Evolutionary conservation across 2,329 filamentous ascomycete species (phyloP), one percentile per base, ranked within the genome.

Genomic region (Metarhizium robertsii): DNA sequence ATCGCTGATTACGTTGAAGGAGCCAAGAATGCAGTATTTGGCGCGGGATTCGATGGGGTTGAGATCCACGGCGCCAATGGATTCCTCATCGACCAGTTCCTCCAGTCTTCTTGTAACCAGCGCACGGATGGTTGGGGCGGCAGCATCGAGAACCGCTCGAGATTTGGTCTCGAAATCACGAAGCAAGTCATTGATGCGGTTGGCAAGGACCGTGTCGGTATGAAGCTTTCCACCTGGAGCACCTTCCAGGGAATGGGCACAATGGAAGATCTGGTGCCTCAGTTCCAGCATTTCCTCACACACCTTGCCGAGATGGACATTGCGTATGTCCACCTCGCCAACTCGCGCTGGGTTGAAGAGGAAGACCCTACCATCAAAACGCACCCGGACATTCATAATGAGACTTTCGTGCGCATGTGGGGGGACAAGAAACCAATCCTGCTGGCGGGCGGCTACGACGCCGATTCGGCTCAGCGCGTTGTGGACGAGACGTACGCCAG

Each of bases 11-110:
- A 79, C 66, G 79, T 76, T 1, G 75, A 73, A 0, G 78, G 79
- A 1, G 75, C 78, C 1, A 75, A 76, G 57, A 75, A 81, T 32
- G 32, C 32, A 34, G 79, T 87, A 0, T 65, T 89, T 3, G 67
- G 81, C 14, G 76, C 78, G 18, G 88, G 88, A 0, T 85, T 86
- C 47, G 88, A 92, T 64, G 84, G 83, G 8, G 82, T 90, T 55
- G 87, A 90, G 62, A 68, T 76, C 2, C 74, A 79, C 18, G 75
- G 67, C 3, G 79, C 79, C 2, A 81, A 84, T 59, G 80, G 83
- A 1, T 87, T 86, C 60, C 71, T 88, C 0, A 69, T 83, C n/a
- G 82, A 84, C 54, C 81, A 85, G 55, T 88, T 87, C 67, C 73
- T 80, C 0, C 71, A 75, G 13, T 73, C 72, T 2, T 71, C 73